These are phyloP conservation scores for Spiraea crenata DNA, from an alignment of 331 rosid genomes.

Conservation along the genomic window DNA sequence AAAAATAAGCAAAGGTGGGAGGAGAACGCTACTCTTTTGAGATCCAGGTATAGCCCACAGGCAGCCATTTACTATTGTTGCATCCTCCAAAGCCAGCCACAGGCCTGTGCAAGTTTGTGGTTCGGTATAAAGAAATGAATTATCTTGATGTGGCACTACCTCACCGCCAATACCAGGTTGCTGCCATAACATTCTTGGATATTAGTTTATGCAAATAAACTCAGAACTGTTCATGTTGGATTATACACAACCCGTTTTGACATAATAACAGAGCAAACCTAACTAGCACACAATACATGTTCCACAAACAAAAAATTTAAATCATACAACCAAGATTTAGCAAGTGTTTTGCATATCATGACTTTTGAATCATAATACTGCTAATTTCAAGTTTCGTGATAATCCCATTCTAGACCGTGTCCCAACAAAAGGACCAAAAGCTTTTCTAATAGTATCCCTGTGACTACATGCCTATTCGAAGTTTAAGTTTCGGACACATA, in stretches of 20 bases:
- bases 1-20: conserved; percentile 9
- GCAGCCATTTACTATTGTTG: conserved; percentile 73
- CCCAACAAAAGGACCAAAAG: not conserved
- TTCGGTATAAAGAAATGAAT: conserved; percentile 82
- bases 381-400: not conserved
- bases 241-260: not conserved
- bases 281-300: not conserved
- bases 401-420: not conserved
- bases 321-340: not conserved
- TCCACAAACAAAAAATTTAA: not conserved
- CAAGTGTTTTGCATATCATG: not conserved
- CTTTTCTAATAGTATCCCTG: not conserved
- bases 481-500: not conserved
- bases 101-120: conserved; percentile 93
- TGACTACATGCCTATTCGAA: not conserved
- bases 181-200: conserved; percentile 41
- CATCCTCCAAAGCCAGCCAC: conserved; percentile 95
- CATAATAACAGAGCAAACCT: not conserved
- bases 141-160: conserved; percentile 98
- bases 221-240: not conserved
- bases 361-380: not conserved
- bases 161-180: conserved; percentile 99
- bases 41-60: conserved; percentile 96
- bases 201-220: conserved; percentile 17
- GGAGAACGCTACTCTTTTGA: conserved; percentile 58